phyloP scores from a whole-genome alignment of 768 basidiomycete species.

The Boletales sp. region DNA sequence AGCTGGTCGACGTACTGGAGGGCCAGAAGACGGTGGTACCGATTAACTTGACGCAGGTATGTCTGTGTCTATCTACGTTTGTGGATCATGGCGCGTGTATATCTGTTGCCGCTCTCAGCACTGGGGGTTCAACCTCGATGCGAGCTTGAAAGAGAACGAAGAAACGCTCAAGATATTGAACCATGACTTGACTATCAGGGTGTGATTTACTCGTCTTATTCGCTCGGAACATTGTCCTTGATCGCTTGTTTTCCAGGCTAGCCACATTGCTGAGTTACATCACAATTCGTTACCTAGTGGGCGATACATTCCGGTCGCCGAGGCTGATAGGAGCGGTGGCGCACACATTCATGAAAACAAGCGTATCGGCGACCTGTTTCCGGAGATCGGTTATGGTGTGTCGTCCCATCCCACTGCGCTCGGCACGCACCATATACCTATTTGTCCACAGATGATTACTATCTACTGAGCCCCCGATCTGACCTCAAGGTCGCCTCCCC shows the following conservation, averaged over 20 bases:
- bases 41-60: slow-evolving; percentile 72
- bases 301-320: slow-evolving; percentile 42
- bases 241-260: slow-evolving; percentile 36
- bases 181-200: slow-evolving; percentile 42
- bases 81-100: not conserved
- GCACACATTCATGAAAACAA: slow-evolving; percentile 48
- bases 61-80: slow-evolving; percentile 7
- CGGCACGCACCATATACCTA: too few species aligned
- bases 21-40: slow-evolving; percentile 54
- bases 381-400: slow-evolving; percentile 57
- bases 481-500: slow-evolving; percentile 36
- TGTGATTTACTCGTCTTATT: slow-evolving; percentile 1
- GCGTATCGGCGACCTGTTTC: slow-evolving; percentile 55
- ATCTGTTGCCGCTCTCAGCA: slow-evolving; percentile 41
- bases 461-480: slow-evolving; percentile 44
- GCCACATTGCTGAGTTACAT: slow-evolving; percentile 52
- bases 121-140: slow-evolving; percentile 82
- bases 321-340: slow-evolving; percentile 33
- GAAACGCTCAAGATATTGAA: slow-evolving; percentile 49
- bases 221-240: not conserved
- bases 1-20: slow-evolving; percentile 44
- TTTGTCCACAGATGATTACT: slow-evolving; percentile 55
- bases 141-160: slow-evolving; percentile 46
- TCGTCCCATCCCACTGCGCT: not conserved
- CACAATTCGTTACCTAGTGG: slow-evolving; percentile 50